These are phyloP conservation scores for Pseudodiploospora longispora DNA, from an alignment of 2,329 filamentous ascomycete genomes.

Conservation along the genomic window DNA sequence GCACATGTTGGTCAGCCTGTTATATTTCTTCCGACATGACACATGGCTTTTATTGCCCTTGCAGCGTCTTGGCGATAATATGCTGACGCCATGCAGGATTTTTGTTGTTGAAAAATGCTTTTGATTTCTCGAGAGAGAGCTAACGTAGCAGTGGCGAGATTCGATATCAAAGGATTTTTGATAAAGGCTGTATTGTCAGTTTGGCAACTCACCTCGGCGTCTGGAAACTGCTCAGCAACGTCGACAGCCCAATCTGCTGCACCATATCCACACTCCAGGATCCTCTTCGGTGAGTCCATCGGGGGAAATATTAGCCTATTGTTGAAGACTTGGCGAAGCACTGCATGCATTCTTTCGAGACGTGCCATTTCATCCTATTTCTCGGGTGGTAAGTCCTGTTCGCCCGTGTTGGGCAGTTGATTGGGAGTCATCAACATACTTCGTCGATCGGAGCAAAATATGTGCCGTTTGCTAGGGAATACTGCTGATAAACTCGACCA, in stretches of 20 bases:
- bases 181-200: too few relatives aligned
- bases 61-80: too few relatives aligned
- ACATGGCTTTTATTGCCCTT: too few relatives aligned
- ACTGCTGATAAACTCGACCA: conserved; percentile 59
- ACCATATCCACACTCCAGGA: conserved; percentile 68
- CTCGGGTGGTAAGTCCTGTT: not conserved
- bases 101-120: too few relatives aligned
- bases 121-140: too few relatives aligned
- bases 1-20: not conserved
- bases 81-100: too few relatives aligned
- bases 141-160: too few relatives aligned
- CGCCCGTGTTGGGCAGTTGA: not conserved
- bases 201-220: conserved; percentile 48
- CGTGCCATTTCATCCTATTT: conserved; percentile 59
- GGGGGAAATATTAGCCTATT: conserved; percentile 63
- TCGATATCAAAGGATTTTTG: too few relatives aligned
- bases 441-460: conserved; percentile 66
- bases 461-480: conserved; percentile 54
- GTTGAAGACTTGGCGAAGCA: conserved; percentile 59
- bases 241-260: conserved; percentile 63
- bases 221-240: conserved; percentile 55
- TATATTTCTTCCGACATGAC: too few relatives aligned
- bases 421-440: conserved; percentile 34
- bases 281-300: conserved; percentile 44
- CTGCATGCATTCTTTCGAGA: conserved; percentile 53